Evolutionary conservation across 352 stramenopile genomes (phyloP).

Genomic region (Pythium aquatile): DNA sequence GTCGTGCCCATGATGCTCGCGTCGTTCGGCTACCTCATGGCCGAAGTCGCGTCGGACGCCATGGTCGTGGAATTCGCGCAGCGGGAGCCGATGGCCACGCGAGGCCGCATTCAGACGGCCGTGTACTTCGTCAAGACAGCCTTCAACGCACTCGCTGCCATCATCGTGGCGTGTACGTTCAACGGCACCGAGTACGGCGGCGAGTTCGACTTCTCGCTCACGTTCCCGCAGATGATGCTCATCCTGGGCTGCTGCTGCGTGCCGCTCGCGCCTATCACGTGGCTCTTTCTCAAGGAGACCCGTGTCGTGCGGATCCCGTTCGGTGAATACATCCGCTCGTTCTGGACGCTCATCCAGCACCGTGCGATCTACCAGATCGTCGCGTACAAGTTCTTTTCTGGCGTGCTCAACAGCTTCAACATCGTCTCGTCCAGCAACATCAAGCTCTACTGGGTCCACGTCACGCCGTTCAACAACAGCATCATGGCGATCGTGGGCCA

Average conservation of each 20-base stretch:
- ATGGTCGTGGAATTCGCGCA: constrained; percentile 64
- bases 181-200: constrained; percentile 31
- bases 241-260: constrained; percentile 20
- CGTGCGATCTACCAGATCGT: constrained; percentile 30
- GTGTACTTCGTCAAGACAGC: constrained; percentile 55
- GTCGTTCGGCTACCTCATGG: constrained; percentile 59
- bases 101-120: constrained; percentile 51
- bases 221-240: constrained; percentile 23
- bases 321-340: constrained; percentile 20
- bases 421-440: constrained; percentile 19
- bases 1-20: constrained; percentile 74
- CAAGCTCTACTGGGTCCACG: constrained; percentile 27
- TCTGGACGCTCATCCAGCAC: constrained; percentile 32
- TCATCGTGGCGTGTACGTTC: constrained; percentile 38
- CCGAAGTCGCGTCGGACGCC: constrained; percentile 57
- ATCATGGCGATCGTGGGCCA: constrained; percentile 20
- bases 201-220: constrained; percentile 27
- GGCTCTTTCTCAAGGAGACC: constrained; percentile 29
- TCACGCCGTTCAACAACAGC: constrained; percentile 24
- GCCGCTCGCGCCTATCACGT: constrained; percentile 29
- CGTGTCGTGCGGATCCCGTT: constrained; percentile 17
- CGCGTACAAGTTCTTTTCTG: constrained; percentile 30
- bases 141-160: constrained; percentile 42
- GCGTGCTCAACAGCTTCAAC: constrained; percentile 28
- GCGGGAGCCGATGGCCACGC: constrained; percentile 44